Evolutionary conservation across 176 grass and related monocot genomes (phyloP), one percentile per base, ranked within the genome.

Genomic region (Zoysia pacifica): DNA sequence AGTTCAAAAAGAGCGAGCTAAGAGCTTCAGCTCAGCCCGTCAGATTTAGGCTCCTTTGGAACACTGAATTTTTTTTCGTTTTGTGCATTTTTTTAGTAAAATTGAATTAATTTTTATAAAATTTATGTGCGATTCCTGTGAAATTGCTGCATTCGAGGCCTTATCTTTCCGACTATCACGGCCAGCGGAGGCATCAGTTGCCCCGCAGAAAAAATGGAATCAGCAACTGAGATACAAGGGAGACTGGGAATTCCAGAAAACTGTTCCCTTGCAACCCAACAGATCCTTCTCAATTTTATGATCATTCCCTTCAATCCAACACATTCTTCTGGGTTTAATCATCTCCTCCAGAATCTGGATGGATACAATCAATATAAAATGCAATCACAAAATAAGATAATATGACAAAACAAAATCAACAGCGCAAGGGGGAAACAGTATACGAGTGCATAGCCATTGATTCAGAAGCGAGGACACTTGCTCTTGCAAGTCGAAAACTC

Each of bases 401-500:
- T 40, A 87, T 47, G 11, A 77, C 19, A 48, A 11, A 47, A 79
- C 65, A 66, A 37, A 43, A 78, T 53, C 47, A 72, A 9, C 66
- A 53, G 61, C 62, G 62, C 47, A 62, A 19, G 9, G 11, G 54
- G 67, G 68, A 60, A 35, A 62, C 6, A 35, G 2, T 12, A 43
- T 62, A 67, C 28, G 28, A 28, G 28, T 28, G 5, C 20, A 65
- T 60, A 63, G 54, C 46, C 28, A 80, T 13, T 28, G 28, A 28
- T 28, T 28, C 28, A 67, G 28, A 73, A 19, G 60, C 50, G 39
- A 74, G 49, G 50, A 52, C 51, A 37, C 87, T 78, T 74, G 87
- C 83, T 14, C 46, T 68, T 37, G 77, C 79, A 80, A 81, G 82
- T 81, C 13, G 71, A 77, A 63, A 84, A 81, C 45, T 87, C 81